Evolutionary conservation across 345 rosid genomes (phyloP), one percentile per base, ranked within the genome.

Genomic region (Mangifera indica): DNA sequence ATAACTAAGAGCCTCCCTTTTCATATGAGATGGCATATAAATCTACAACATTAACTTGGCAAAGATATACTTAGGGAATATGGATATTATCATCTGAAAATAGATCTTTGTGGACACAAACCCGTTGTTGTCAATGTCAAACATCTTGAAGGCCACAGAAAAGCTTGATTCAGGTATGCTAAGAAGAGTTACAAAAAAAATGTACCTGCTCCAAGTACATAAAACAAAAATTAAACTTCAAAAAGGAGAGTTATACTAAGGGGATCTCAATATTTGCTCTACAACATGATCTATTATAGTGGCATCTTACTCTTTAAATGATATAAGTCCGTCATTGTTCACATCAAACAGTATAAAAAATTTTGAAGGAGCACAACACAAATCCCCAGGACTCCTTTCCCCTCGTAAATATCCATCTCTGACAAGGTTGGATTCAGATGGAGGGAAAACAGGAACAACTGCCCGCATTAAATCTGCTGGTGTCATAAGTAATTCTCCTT

Each of bases 391-490:
- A 67, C 72, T 82, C 78, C 98, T 81, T 83, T 95, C 99, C 66
- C 99, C 99, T 60, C 64, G 77, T 88, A 95, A 82, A 82, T 81
- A 95, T 40, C 99, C 99, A 22, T 91, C 97, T 73, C 99, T 87
- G 59, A 95, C 93, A 24, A 84, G 78, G 67, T 87, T 69, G 24
- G 99, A 95, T 75, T 91, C 97, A 3, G 97, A 89, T 37, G 99
- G 97, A 77, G 99, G 98, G 78, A 95, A 95, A 55, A 95, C 98
- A 7, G 98, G 99, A 37, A 92, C 91, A 7, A 85, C 78, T 2
- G 99, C 99, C 3, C 98, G 88, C 99, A 95, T 95, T 78, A 95
- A 75, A 83, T 95, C 99, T 24, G 78, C 91, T 0, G 98, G 94
- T 79, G 62, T 87, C 99, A 95, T 91, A 29, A 88, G 80, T 67